A percentile compares a stretch with the other conserved stretches of the same genome.
These are phyloP conservation scores for Aspergillus asperescens DNA, from an alignment of 495 filamentous ascomycete species.

Conservation along the genomic window DNA sequence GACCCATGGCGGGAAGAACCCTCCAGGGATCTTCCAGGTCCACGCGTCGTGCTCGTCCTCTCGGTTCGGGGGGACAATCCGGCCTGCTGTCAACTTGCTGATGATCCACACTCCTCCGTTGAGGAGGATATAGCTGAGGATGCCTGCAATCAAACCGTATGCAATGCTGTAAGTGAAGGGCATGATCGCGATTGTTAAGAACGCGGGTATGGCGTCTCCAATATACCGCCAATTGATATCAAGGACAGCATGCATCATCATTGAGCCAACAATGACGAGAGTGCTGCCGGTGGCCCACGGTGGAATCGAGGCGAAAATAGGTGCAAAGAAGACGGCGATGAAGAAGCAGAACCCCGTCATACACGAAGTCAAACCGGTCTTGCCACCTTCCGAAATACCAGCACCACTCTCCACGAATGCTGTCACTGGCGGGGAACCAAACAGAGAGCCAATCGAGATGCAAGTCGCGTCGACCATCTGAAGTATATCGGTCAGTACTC, in stretches of 20 bases:
- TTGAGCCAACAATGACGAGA: constrained; percentile 70
- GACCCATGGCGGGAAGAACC: constrained; percentile 66
- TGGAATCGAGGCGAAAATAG: constrained; percentile 79
- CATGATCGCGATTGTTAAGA: constrained; percentile 75
- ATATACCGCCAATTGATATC: constrained; percentile 83
- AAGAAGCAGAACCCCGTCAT: constrained; percentile 75
- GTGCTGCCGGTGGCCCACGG: constrained; percentile 81
- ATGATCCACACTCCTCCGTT: constrained; percentile 63
- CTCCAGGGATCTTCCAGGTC: constrained; percentile 63
- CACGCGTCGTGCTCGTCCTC: constrained; percentile 62
- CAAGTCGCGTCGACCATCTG: constrained; percentile 65
- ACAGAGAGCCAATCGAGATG: constrained; percentile 70
- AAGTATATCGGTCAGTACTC: constrained; percentile 3
- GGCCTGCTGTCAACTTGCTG: constrained; percentile 56
- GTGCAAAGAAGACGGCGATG: constrained; percentile 79
- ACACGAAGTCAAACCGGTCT: constrained; percentile 76
- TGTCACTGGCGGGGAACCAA: constrained; percentile 71
- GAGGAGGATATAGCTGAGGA: constrained; percentile 64
- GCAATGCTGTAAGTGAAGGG: constrained; percentile 83
- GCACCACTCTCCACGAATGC: constrained; percentile 81
- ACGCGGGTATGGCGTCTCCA: constrained; percentile 73
- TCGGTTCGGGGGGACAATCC: constrained; percentile 67
- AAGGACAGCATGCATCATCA: constrained; percentile 69
- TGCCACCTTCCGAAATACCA: constrained; percentile 77
- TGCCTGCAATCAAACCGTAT: constrained; percentile 73